These are phyloP conservation scores for Rhizomucor pusillus DNA, from an alignment of 371 early-diverging fungal species.

Conservation along the genomic window DNA sequence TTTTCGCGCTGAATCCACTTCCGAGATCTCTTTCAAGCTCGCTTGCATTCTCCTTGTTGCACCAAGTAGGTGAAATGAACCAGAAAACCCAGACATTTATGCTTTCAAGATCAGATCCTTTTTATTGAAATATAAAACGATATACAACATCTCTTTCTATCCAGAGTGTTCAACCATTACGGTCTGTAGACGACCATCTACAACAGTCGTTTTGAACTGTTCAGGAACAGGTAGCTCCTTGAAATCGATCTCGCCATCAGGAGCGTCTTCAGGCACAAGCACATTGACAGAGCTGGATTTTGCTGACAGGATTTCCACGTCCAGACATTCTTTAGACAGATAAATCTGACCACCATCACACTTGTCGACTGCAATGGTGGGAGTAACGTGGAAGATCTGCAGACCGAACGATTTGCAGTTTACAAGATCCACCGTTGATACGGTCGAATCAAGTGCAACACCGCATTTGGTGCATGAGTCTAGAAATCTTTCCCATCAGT, in stretches of 20 bases:
- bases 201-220: conserved; percentile 86
- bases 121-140: background rate
- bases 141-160: conserved; percentile 18
- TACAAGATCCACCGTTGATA: conserved; percentile 88
- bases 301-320: conserved; percentile 85
- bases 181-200: conserved; percentile 78
- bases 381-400: conserved; percentile 83
- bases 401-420: conserved; percentile 88
- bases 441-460: conserved; percentile 79
- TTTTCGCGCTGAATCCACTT: no score
- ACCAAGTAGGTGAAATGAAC: no score
- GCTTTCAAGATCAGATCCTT: no score
- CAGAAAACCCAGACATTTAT: no score
- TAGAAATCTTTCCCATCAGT: conserved; percentile 13
- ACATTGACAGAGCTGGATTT: conserved; percentile 90
- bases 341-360: conserved; percentile 90
- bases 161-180: conserved; percentile 81
- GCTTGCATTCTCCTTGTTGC: no score
- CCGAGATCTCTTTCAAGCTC: no score
- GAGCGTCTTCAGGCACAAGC: conserved; percentile 61
- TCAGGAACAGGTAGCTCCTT: conserved; percentile 89
- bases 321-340: conserved; percentile 72
- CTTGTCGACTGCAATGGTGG: conserved; percentile 89
- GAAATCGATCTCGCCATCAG: conserved; percentile 73
- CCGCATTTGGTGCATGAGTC: conserved; percentile 89